Evolutionary conservation across 1,284 basidiomycete genomes (phyloP).

Genomic region (Ceraceosorus bombacis): DNA sequence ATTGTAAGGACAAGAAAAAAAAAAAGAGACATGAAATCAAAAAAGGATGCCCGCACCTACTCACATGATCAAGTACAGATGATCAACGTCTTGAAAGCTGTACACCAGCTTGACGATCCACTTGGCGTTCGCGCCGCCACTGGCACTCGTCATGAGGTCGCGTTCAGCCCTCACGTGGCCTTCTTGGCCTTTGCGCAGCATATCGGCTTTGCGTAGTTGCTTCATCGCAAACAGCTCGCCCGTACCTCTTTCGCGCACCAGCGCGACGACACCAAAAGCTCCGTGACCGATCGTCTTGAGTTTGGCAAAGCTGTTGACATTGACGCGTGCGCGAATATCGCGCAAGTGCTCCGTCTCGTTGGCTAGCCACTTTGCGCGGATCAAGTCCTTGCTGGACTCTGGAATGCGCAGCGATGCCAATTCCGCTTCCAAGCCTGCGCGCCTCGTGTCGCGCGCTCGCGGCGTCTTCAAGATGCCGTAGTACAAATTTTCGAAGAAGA

Average conservation of each 20-base stretch:
- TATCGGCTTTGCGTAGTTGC: conserved; percentile 87
- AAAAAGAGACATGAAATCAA: no score
- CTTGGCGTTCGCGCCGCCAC: conserved; percentile 31
- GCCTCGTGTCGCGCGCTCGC: conserved; percentile 73
- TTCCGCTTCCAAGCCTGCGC: conserved; percentile 76
- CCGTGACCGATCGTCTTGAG: conserved; percentile 94
- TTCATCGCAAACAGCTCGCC: conserved; percentile 91
- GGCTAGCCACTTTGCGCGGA: conserved; percentile 69
- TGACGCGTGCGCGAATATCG: conserved; percentile 71
- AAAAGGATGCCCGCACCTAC: conserved; percentile 6
- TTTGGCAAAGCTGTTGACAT: conserved; percentile 74
- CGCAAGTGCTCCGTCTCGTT: conserved; percentile 85
- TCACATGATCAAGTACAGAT: conserved; percentile 66
- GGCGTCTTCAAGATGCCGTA: conserved; percentile 60
- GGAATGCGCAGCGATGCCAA: conserved; percentile 66
- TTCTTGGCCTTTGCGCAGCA: conserved; percentile 96
- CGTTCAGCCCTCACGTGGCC: conserved; percentile 86
- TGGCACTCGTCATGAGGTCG: conserved; percentile 70
- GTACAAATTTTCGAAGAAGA: conserved; percentile 95
- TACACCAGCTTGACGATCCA: conserved; percentile 93
- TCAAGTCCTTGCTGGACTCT: conserved; percentile 62
- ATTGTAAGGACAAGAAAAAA: conserved; percentile 14
- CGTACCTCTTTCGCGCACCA: conserved; percentile 72
- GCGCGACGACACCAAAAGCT: conserved; percentile 92
- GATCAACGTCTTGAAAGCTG: conserved; percentile 62